Base-by-base conservation (phyloP, 495 filamentous ascomycete genomes). In the Penicillium canescens region DNA sequence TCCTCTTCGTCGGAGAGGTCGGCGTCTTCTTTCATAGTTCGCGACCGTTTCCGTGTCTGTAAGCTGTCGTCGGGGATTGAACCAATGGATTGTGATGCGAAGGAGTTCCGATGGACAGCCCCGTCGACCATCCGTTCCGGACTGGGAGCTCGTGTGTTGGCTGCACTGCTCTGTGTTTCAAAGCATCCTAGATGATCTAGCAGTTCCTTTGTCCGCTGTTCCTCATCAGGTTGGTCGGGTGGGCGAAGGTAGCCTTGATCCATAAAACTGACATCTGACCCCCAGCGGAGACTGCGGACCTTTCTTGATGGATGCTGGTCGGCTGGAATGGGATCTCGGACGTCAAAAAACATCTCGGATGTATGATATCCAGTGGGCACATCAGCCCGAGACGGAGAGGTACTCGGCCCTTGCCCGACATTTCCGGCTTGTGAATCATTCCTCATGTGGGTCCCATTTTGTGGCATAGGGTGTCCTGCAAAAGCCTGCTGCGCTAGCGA, bases 211-310 rank as follows among this genome's bases (percentile, higher is more conserved):
- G 77, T 77, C 23, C 81, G 68, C 16, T 80, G 73, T 50, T 84
- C 81, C 35, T 73, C 77, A n/a, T 81, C 78, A 12, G 83, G 79
- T 46, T 80, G 75, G 26, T 78, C 73, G 3, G 78, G 72, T 3
- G 69, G 73, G 7, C 81, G 75, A 13, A 82, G 66, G 58, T 83
- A 90, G 14, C 76, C 78, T 57, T 82, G 78, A 10, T 74, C 70
- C 56, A 73, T 76, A 54, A 90, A 90, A 46, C 74, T 77, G 5
- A 75, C 61, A 68, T 90, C 87, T 0, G 87, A 86, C 16, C 87
- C 87, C 78, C 82, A 90, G 14, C 80, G 81, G 23, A 87, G 66
- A 13, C 66, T 63, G 12, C 71, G 68, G 18, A 61, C 63, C 50
- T 74, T 75, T 8, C 66, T 56, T 23, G 67, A 68, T 10, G 67